Base-by-base conservation (phyloP, 2,329 filamentous ascomycete species). In the Cordyceps fumosorosea region DNA sequence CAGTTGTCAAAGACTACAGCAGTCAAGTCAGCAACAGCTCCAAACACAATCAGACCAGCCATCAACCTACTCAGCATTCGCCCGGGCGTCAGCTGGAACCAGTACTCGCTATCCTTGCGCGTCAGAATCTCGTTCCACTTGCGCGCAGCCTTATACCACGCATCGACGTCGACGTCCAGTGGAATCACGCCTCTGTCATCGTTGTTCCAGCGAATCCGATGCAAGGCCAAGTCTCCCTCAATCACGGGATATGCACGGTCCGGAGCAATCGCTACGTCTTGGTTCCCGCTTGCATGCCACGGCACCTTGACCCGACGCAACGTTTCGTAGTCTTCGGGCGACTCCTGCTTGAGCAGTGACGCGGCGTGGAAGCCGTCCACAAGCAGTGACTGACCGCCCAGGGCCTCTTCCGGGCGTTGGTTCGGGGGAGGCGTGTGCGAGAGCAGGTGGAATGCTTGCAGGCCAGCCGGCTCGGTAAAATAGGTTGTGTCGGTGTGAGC, bases 401-500 rank as follows among this genome's bases (percentile, higher is more conserved):
- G 67, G 1, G 64, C 69, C 1, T 72, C 70, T 16, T 69, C 78
- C 63, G 67, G 75, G 62, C 67, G 64, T n/a, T 65, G 62, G n/a
- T 69, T 69, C 0, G 69, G 67, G 3, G 74, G 73, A 24, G 85
- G 83, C 2, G 81, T 76, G 8, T 86, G 88, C 0, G 90, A 95
- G 32, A 98, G 83, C 53, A 97, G 80, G 71, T 99, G 95, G 74
- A 99, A 96, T 29, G 95, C 87, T 73, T 99, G 95, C 40, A 99
- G 82, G 11, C 93, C 91, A 2, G 90, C 88, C 0, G 95, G 93
- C 65, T 98, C 93, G 24, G 86, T 92, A 76, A 98, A 98, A 75
- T 99, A 98, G 1, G 93, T 96, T 7, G 86, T 98, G 76, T 99
- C 95, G 1, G 93, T 98, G 74, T 99, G 95, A 0, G 90, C 88